Percentiles rank a stretch among this genome's conserved stretches.
Conservation (phyloP, 768 basidiomycete species). For the Leccinum broughii region DNA sequence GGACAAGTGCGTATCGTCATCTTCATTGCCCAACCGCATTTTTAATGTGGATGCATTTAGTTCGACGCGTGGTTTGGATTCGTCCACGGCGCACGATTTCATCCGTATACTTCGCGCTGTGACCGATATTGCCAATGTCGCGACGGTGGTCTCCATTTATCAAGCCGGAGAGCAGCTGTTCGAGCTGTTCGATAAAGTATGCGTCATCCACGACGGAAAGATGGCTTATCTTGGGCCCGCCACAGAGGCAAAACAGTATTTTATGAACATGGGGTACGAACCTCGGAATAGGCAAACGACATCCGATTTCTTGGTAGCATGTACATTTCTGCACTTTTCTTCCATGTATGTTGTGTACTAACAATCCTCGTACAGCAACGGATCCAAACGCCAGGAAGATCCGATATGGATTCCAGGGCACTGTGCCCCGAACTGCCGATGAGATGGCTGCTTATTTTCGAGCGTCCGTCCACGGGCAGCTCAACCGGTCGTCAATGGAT, state of each 20-base stretch:
- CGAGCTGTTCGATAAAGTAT: slow-evolving; percentile 56
- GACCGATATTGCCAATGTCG: slow-evolving; percentile 53
- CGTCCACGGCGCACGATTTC: slow-evolving; percentile 74
- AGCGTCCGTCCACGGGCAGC: slow-evolving; percentile 38
- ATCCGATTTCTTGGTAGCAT: slow-evolving; percentile 56
- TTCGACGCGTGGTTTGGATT: slow-evolving; percentile 63
- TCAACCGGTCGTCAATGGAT: slow-evolving; percentile 48
- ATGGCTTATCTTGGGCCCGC: slow-evolving; percentile 11
- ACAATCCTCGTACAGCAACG: slow-evolving; percentile 39
- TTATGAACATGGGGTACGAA: slow-evolving; percentile 37
- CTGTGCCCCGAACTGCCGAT: slow-evolving; percentile 51
- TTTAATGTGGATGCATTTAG: slow-evolving; percentile 35
- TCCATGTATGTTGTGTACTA: not conserved
- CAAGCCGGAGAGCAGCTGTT: slow-evolving; percentile 76
- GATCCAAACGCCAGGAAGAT: slow-evolving; percentile 58
- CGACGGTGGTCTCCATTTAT: slow-evolving; percentile 82
- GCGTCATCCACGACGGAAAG: slow-evolving; percentile 10
- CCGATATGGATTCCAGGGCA: slow-evolving; percentile 39
- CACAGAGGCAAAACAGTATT: slow-evolving; percentile 2
- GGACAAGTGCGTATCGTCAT: slow-evolving; percentile 60
- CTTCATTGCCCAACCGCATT: not conserved
- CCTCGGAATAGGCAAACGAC: slow-evolving; percentile 58
- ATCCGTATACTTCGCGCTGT: slow-evolving; percentile 62
- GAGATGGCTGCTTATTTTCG: slow-evolving; percentile 57
- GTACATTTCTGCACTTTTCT: slow-evolving; percentile 36